Evolutionary conservation across 1,284 basidiomycete genomes (phyloP).

Genomic region (Ceratobasidium sp.): DNA sequence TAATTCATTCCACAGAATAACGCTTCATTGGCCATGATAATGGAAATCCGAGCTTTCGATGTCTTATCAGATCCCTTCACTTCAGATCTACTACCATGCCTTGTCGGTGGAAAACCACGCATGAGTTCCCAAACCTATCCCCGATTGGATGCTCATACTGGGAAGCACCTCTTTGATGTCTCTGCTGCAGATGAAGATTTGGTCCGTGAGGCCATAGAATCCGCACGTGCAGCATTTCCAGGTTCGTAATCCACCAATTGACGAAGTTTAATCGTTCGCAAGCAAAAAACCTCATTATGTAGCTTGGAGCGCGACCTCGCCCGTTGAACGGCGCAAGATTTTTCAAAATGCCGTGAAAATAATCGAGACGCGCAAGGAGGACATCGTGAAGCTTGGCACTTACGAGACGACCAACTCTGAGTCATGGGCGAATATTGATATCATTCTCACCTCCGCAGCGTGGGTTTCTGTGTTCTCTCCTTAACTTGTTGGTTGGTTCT

Average conservation of each 20-base stretch:
- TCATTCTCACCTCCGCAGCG: conserved; percentile 45
- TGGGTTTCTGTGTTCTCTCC: conserved; percentile 28
- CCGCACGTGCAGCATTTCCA: conserved; percentile 40
- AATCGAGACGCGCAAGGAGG: conserved; percentile 43
- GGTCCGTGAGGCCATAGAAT: conserved; percentile 45
- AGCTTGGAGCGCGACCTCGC: conserved; percentile 44
- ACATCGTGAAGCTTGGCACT: conserved; percentile 45
- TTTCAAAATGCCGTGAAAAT: conserved; percentile 47
- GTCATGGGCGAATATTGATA: conserved; percentile 46
- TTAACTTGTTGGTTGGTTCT: neutral
- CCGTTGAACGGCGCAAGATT: conserved; percentile 47
- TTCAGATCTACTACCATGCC: conserved; percentile 47
- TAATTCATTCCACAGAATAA: neutral
- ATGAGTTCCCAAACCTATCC: conserved; percentile 47
- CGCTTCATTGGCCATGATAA: neutral
- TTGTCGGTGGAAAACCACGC: conserved; percentile 49
- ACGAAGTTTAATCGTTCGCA: neutral
- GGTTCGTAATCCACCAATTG: neutral
- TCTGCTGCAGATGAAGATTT: conserved; percentile 45
- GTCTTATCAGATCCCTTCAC: conserved; percentile 18
- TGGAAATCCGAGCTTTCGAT: neutral
- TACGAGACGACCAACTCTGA: conserved; percentile 47
- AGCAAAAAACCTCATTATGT: neutral
- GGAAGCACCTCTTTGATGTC: conserved; percentile 45
- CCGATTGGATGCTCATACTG: conserved; percentile 48